phyloP scores from a whole-genome alignment of 257 asterid genomes.

The Cynanchum wilfordii region DNA sequence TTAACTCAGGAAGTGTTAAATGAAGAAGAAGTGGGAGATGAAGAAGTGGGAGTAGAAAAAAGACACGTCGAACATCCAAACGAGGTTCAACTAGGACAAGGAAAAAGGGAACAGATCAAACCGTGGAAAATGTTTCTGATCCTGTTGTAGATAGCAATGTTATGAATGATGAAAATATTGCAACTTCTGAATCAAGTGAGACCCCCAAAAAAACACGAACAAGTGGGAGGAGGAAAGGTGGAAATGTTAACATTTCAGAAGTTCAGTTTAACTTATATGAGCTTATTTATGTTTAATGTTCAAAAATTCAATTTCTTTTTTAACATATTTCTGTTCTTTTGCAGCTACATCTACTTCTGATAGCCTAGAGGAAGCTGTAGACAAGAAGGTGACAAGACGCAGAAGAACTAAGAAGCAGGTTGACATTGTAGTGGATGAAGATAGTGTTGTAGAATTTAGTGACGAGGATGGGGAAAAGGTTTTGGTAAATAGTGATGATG shows the following conservation, averaged over 20 bases:
- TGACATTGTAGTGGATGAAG: constrained; percentile 37
- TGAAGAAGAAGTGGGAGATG: constrained; percentile 40
- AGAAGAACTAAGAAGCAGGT: constrained; percentile 57
- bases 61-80: constrained; percentile 39
- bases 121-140: constrained; percentile 31
- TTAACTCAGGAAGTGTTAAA: constrained; percentile 38
- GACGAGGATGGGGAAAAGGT: constrained; percentile 42
- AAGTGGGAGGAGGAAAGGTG: constrained; percentile 63
- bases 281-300: constrained; percentile 4
- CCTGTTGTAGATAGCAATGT: constrained; percentile 22
- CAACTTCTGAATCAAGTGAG: constrained; percentile 35
- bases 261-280: constrained; percentile 1
- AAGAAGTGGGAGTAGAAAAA: constrained; percentile 37
- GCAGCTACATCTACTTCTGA: constrained; percentile 47
- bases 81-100: constrained; percentile 47
- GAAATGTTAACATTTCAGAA: constrained; percentile 2
- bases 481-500: constrained; percentile 31
- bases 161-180: constrained; percentile 34
- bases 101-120: constrained; percentile 35
- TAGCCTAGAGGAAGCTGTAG: constrained; percentile 39
- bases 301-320: constrained; percentile 1
- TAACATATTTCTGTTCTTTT: constrained; percentile 18
- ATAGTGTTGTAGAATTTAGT: constrained; percentile 37
- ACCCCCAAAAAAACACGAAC: constrained; percentile 35
- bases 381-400: constrained; percentile 46